Conservation (phyloP, 495 filamentous ascomycete species). For the Aspergillus leporis region DNA sequence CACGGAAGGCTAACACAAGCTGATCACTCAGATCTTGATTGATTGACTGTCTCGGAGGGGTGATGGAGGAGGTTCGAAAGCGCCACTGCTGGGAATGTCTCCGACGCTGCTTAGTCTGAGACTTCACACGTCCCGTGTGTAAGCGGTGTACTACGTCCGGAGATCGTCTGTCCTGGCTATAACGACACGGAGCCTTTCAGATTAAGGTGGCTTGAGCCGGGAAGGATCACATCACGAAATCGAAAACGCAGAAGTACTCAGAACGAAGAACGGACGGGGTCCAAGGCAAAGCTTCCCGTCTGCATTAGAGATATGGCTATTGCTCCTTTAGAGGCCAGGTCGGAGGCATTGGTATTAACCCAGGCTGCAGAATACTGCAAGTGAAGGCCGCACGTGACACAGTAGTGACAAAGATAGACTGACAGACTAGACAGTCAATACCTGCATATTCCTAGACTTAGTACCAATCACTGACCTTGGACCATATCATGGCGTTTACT, state of each 20-base stretch:
- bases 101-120: conserved; percentile 18
- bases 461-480: too few relatives aligned
- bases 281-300: background rate
- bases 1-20: too few relatives aligned
- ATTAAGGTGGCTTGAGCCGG: too few relatives aligned
- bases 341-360: background rate
- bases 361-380: conserved; percentile 5
- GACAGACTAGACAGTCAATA: too few relatives aligned
- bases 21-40: too few relatives aligned
- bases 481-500: background rate
- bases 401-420: background rate
- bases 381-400: background rate
- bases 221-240: too few relatives aligned
- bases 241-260: too few relatives aligned
- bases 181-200: background rate
- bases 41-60: too few relatives aligned
- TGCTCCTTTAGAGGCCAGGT: background rate
- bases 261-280: too few relatives aligned
- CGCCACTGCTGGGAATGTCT: conserved; percentile 14
- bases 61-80: conserved; percentile 1
- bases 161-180: conserved; percentile 23
- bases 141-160: conserved; percentile 18
- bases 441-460: too few relatives aligned
- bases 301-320: background rate
- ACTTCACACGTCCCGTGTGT: conserved; percentile 21